Base-by-base conservation (phyloP, 352 stramenopile genomes). In the Globisporangium takayamanum region DNA sequence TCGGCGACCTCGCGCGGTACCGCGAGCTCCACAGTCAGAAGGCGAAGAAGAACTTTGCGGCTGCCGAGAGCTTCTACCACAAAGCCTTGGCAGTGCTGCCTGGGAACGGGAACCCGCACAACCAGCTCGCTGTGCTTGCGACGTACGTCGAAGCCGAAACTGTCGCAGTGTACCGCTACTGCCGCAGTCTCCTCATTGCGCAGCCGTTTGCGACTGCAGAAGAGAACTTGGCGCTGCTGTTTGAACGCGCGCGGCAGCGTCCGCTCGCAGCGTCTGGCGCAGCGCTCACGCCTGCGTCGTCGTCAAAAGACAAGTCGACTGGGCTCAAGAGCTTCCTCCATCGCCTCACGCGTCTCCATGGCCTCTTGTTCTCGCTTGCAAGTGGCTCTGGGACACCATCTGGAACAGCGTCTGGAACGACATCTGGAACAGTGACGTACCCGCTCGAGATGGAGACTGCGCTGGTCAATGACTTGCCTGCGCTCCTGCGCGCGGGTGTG, bases 81-180 rank as follows among this genome's bases (percentile, higher is more conserved):
- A 74, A 77, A 42, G 84, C 84, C 20, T 65, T 94, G 36, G 68
- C 63, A 2, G 66, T 94, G 15, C 62, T 88, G 25, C 84, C 84
- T 0, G 77, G 88, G 48, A 92, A 94, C 51, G 84, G 84, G 39
- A 94, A 94, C 53, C 80, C 84, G 39, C 83, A 92, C 73, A 94
- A 94, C 62, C 84, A 94, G 54, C 69, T 94, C 47, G 84, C 84
- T 0, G 84, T 94, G 59, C 63, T 94, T 8, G 84, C 84, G 22
- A 94, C 84, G 18, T 94, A 94, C 52, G 84, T 92, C 10, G 88
- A 96, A 36, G 84, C 88, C 4, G 89, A 97, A 72, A 95, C 85
- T 4, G 87, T 96, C 26, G 88, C 89, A 0, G 86, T 97, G 26
- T 97, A 96, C 55, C 79, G 87, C 22, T 97, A 97, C 69, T 95